These are phyloP conservation scores for Kazachstania sp. DNA, from an alignment of 1,139 yeast genomes.

Conservation along the genomic window DNA sequence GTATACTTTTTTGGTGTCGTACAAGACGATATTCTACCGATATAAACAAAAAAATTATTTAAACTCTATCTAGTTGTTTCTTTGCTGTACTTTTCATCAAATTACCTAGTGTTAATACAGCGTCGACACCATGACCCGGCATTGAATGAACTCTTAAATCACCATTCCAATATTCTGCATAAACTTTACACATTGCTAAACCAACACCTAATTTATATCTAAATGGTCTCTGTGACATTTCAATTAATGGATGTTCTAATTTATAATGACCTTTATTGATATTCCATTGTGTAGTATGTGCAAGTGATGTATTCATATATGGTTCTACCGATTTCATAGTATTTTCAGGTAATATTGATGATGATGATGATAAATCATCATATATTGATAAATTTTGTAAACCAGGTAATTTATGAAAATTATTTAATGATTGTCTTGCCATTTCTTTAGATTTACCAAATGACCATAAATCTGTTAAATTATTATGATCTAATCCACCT, in stretches of 20 bases:
- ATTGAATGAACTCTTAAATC: constrained; percentile 70
- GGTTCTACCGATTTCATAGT: constrained; percentile 10
- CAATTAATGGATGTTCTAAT: constrained; percentile 38
- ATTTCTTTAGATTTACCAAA: constrained; percentile 60
- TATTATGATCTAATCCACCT: constrained; percentile 50
- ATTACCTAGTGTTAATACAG: constrained; percentile 67
- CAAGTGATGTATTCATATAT: constrained; percentile 33
- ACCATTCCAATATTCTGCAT: constrained; percentile 96
- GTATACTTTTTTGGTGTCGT: too few relatives aligned
- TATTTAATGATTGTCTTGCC: constrained; percentile 49
- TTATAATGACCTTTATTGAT: constrained; percentile 16
- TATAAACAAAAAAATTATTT: neutral
- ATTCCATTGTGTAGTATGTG: constrained; percentile 32
- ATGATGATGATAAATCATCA: constrained; percentile 19
- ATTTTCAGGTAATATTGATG: constrained; percentile 5
- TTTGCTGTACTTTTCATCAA: constrained; percentile 61
- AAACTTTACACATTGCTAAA: constrained; percentile 81
- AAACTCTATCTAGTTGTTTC: constrained; percentile 65
- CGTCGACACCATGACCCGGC: constrained; percentile 89
- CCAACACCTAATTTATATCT: constrained; percentile 76
- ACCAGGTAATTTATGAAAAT: constrained; percentile 65
- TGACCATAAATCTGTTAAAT: constrained; percentile 57
- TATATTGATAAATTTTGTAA: constrained; percentile 30
- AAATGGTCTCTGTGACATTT: constrained; percentile 63
- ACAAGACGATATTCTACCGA: too few relatives aligned